Conservation (phyloP, 306 rosid species). For the Heteromeles arbutifolia region DNA sequence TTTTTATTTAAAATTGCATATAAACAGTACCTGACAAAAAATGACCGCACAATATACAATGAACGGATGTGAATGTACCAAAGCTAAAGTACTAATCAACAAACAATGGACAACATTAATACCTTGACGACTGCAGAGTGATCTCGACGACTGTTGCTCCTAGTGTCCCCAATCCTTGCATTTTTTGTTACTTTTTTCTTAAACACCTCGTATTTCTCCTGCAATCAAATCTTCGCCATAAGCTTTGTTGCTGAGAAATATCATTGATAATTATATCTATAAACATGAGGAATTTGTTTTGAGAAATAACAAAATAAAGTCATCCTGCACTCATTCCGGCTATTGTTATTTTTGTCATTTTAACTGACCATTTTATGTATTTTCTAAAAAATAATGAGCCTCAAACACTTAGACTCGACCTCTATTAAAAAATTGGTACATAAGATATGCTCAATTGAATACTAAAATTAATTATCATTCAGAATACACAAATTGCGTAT, state of each 20-base stretch:
- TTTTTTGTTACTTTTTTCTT: slow-evolving; percentile 22
- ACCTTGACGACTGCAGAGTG: slow-evolving; percentile 54
- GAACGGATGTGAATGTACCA: neutral
- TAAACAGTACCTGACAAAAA: too few species aligned
- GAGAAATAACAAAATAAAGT: too few species aligned
- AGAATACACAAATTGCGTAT: too few species aligned
- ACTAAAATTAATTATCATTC: too few species aligned
- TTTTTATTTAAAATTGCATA: too few species aligned
- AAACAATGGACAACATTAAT: neutral
- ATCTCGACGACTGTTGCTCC: slow-evolving; percentile 15
- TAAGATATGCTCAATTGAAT: too few species aligned
- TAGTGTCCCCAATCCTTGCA: slow-evolving; percentile 7
- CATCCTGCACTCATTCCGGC: too few species aligned
- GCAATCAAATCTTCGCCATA: slow-evolving; percentile 3
- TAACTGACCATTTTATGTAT: neutral
- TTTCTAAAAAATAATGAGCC: too few species aligned
- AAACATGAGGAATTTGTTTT: too few species aligned
- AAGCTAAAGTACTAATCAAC: too few species aligned
- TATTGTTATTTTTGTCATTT: neutral
- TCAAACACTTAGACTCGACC: neutral
- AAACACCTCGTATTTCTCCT: slow-evolving; percentile 46
- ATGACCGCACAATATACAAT: too few species aligned
- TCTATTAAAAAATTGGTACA: too few species aligned
- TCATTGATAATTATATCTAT: neutral
- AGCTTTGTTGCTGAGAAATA: neutral